A percentile compares a stretch with the other conserved stretches of the same genome.
Conservation (phyloP, 116 monocot genomes). For the Iris pallida region DNA sequence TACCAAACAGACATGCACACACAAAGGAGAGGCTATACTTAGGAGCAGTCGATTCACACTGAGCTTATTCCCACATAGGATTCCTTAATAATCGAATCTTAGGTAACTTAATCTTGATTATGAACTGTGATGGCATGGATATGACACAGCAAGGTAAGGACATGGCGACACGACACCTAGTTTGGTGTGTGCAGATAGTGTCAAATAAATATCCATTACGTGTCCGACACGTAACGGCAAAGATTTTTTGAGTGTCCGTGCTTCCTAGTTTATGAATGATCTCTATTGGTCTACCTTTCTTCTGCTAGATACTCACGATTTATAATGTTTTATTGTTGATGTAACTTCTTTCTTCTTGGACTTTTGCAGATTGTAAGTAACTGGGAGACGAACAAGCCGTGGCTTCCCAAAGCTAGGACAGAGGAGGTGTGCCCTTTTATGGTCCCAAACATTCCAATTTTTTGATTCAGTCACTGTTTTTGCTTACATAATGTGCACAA, state of each 20-base stretch:
- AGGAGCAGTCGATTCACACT: too few relatives aligned
- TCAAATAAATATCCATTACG: too few relatives aligned
- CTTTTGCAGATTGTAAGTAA: constrained; percentile 60
- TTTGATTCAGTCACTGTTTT: background rate
- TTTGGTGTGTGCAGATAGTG: background rate
- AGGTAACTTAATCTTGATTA: too few relatives aligned
- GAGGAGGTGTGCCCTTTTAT: constrained; percentile 57
- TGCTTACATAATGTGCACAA: background rate
- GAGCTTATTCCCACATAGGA: too few relatives aligned
- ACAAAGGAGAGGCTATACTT: too few relatives aligned
- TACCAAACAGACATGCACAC: too few relatives aligned
- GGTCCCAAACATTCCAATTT: background rate
- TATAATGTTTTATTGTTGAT: constrained; percentile 1
- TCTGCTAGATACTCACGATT: background rate
- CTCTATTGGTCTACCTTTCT: background rate
- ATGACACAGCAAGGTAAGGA: background rate
- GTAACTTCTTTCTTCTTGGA: background rate
- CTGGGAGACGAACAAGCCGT: constrained; percentile 78
- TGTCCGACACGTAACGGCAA: too few relatives aligned
- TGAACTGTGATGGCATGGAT: too few relatives aligned
- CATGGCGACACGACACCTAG: background rate
- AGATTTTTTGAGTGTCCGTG: background rate
- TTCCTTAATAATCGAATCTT: too few relatives aligned
- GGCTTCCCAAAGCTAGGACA: constrained; percentile 74
- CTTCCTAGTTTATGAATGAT: background rate